phyloP scores from a whole-genome alignment of 371 early-diverging fungal species.

The Actinomortierella wolfii region DNA sequence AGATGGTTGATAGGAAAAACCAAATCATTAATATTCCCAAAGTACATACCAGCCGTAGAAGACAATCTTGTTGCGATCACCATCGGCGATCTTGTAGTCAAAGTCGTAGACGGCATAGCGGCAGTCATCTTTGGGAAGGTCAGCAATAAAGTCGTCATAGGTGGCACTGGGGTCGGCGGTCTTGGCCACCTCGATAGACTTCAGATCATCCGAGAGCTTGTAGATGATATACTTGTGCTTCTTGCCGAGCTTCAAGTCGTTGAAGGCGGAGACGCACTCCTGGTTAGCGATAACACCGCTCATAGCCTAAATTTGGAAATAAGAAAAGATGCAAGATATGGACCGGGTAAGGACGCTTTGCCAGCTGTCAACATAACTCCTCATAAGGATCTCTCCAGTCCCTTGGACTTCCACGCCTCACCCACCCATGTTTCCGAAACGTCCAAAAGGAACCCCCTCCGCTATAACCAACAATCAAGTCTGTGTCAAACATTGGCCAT shows the following conservation, averaged over 20 bases:
- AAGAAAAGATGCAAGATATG: neutral
- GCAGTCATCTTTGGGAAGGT: constrained; percentile 65
- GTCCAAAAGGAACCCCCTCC: too few relatives aligned
- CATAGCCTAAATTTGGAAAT: constrained; percentile 14
- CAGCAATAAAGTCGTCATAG: constrained; percentile 62
- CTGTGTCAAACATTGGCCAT: too few relatives aligned
- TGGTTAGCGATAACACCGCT: constrained; percentile 63
- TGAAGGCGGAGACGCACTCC: constrained; percentile 55
- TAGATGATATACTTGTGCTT: constrained; percentile 66
- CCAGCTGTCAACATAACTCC: too few relatives aligned
- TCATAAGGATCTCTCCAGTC: too few relatives aligned
- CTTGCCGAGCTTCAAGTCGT: constrained; percentile 64
- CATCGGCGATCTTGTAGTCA: constrained; percentile 54
- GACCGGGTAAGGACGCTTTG: too few relatives aligned
- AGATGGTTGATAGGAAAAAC: too few relatives aligned
- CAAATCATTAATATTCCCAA: too few relatives aligned
- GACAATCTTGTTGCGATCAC: constrained; percentile 68
- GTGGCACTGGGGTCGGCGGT: constrained; percentile 34
- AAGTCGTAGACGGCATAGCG: constrained; percentile 79
- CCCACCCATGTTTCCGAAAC: too few relatives aligned
- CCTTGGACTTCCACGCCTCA: too few relatives aligned
- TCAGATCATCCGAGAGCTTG: constrained; percentile 61
- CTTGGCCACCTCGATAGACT: constrained; percentile 60
- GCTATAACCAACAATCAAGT: too few relatives aligned
- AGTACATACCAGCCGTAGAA: constrained; percentile 65